phyloP scores from a whole-genome alignment of 2,329 filamentous ascomycete genomes.

The Colletotrichum abscissum region DNA sequence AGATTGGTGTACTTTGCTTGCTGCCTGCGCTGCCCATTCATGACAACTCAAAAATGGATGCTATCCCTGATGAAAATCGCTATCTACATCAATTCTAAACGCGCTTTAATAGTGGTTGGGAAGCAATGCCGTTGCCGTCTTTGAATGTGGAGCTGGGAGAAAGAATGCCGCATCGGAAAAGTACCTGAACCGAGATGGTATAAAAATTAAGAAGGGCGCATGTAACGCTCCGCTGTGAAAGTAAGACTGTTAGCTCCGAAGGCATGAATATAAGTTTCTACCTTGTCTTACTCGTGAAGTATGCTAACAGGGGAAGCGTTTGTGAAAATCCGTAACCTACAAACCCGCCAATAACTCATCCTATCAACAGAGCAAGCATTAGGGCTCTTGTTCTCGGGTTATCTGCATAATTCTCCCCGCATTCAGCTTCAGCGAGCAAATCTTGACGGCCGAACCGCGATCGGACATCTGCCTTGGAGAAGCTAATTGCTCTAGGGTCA shows the following conservation, averaged over 20 bases:
- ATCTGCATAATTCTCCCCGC: too few species aligned
- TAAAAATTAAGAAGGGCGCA: too few species aligned
- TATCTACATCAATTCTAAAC: background rate
- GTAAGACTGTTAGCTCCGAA: too few species aligned
- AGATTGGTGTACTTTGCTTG: background rate
- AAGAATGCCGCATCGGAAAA: too few species aligned
- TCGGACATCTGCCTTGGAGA: too few species aligned
- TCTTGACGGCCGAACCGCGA: too few species aligned
- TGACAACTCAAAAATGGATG: background rate
- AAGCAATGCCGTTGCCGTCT: background rate
- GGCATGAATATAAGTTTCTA: too few species aligned
- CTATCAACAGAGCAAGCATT: background rate
- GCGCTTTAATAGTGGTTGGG: background rate
- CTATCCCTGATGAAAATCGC: background rate
- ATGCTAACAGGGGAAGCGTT: too few species aligned
- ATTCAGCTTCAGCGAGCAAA: background rate
- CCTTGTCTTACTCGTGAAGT: too few species aligned
- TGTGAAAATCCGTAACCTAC: background rate
- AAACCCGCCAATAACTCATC: background rate
- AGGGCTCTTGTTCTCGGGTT: background rate
- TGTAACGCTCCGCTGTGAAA: too few species aligned
- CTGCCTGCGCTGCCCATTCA: background rate
- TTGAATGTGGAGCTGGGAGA: background rate
- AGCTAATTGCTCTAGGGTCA: too few species aligned
- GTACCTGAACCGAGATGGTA: too few species aligned